Conservation (phyloP, 2,329 filamentous ascomycete species). For the Fusarium devonianum region DNA sequence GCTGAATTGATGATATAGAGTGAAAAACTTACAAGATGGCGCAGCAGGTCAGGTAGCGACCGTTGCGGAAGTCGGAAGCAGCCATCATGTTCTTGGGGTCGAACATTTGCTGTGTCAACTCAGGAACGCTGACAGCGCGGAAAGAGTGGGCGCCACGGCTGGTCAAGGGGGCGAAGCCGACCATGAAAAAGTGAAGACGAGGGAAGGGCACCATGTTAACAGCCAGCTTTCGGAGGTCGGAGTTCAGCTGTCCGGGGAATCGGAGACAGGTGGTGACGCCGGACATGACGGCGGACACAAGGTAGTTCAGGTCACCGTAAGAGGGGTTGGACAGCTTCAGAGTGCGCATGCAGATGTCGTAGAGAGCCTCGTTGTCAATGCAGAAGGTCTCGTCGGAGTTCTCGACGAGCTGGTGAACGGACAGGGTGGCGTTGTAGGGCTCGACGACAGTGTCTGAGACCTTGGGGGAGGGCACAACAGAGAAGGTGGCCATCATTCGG, state of each 20-base stretch:
- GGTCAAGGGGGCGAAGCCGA: slow-evolving; percentile 98
- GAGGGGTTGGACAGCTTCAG: slow-evolving; percentile 98
- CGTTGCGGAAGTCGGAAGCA: slow-evolving; percentile 99
- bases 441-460: slow-evolving; percentile 99
- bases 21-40: slow-evolving; percentile 87
- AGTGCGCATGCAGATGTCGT: slow-evolving; percentile 99
- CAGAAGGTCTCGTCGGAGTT: slow-evolving; percentile 99
- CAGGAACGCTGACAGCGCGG: slow-evolving; percentile 96
- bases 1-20: too few species aligned
- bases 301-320: slow-evolving; percentile 99
- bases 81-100: slow-evolving; percentile 99
- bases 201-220: slow-evolving; percentile 99
- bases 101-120: slow-evolving; percentile 99
- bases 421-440: slow-evolving; percentile 99
- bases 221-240: slow-evolving; percentile 97
- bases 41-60: slow-evolving; percentile 98
- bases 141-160: slow-evolving; percentile 86
- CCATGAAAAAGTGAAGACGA: slow-evolving; percentile 99
- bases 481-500: slow-evolving; percentile 99
- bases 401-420: slow-evolving; percentile 98
- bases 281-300: slow-evolving; percentile 99
- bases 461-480: slow-evolving; percentile 97
- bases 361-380: slow-evolving; percentile 99
- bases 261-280: slow-evolving; percentile 98
- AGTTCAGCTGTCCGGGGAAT: slow-evolving; percentile 99